Base-by-base conservation (phyloP, 345 rosid genomes). In the Kernera saxatilis region DNA sequence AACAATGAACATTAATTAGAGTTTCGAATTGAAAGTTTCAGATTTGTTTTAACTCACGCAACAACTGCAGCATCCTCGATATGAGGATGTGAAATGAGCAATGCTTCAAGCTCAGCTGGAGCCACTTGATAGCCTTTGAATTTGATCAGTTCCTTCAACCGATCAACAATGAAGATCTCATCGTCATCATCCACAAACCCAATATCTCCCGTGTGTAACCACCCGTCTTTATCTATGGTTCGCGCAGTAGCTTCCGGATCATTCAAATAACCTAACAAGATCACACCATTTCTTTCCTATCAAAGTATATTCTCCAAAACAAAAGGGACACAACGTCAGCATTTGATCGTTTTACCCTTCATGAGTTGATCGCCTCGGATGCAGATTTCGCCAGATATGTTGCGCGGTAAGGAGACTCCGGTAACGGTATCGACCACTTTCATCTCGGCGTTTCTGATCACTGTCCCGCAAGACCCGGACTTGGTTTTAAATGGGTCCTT, bases 371-470 rank as follows among this genome's bases (percentile, higher is more conserved):
- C 13, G 4, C 98, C 98, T 57, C 93, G 53, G 19, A 93, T 74
- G 71, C 98, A 93, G 32, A 91, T 87, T 72, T 93, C 98, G 2
- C 98, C 97, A 27, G 94, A 36, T 32, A 82, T 73, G 62, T 87
- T 91, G 2, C 83, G 77, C 0, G 88, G 92, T 8, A 89, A 65
- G 3, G 91, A 91, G 2, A 54, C 32, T 5, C 91, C 85, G 5
- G 88, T 84, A 5, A 82, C 83, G 0, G 94, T 89, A 44, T 93
- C 96, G 10, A 91, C 80, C 5, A 93, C 85, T 75, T 93, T 93
- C 94, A 93, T 84, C 84, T 93, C 87, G 0, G 97, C 94, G 18
- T 93, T 93, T 65, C 98, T 82, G 0, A 89, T 82, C 5, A 91
- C 94, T 3, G 94, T 91, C 19, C 97, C 98, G 58, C 97, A 91